Conservation (phyloP, 2,329 filamentous ascomycete genomes). For the Microdochium nivale region DNA sequence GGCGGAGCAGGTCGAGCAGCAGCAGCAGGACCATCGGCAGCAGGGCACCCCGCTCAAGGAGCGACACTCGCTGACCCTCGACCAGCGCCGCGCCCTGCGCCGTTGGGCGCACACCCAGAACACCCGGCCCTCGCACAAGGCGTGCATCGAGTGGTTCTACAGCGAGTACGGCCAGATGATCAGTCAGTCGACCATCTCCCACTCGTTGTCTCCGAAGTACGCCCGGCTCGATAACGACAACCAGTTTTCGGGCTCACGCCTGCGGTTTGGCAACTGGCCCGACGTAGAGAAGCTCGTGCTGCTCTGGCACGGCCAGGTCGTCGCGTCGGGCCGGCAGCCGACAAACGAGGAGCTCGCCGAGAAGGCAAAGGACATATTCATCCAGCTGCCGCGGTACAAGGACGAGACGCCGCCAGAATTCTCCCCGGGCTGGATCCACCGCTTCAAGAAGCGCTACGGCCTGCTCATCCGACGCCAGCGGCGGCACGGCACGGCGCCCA, state of each 20-base stretch:
- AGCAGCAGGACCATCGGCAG: not conserved
- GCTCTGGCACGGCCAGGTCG: slow-evolving; percentile 46
- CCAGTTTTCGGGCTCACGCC: slow-evolving; percentile 51
- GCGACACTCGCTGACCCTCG: slow-evolving; percentile 52
- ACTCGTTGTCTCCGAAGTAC: slow-evolving; percentile 54
- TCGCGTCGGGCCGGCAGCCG: slow-evolving; percentile 44
- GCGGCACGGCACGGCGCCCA: slow-evolving; percentile 37
- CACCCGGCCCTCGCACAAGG: slow-evolving; percentile 49
- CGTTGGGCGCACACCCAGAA: slow-evolving; percentile 50
- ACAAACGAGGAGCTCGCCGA: slow-evolving; percentile 56
- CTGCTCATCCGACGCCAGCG: slow-evolving; percentile 48
- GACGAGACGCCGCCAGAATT: slow-evolving; percentile 53
- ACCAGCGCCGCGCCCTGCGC: slow-evolving; percentile 51
- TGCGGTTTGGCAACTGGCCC: slow-evolving; percentile 57
- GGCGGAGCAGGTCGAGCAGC: not conserved
- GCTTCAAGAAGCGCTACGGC: slow-evolving; percentile 56
- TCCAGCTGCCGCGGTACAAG: slow-evolving; percentile 49
- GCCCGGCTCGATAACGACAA: slow-evolving; percentile 52
- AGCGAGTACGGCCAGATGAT: slow-evolving; percentile 50
- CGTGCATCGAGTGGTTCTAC: slow-evolving; percentile 56
- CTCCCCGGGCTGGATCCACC: slow-evolving; percentile 55
- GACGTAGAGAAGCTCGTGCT: slow-evolving; percentile 77
- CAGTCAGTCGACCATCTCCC: slow-evolving; percentile 55
- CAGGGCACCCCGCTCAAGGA: slow-evolving; percentile 25
- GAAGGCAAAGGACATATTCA: slow-evolving; percentile 52